Base-by-base conservation (phyloP, 768 basidiomycete genomes). In the Mycena indigotica region DNA sequence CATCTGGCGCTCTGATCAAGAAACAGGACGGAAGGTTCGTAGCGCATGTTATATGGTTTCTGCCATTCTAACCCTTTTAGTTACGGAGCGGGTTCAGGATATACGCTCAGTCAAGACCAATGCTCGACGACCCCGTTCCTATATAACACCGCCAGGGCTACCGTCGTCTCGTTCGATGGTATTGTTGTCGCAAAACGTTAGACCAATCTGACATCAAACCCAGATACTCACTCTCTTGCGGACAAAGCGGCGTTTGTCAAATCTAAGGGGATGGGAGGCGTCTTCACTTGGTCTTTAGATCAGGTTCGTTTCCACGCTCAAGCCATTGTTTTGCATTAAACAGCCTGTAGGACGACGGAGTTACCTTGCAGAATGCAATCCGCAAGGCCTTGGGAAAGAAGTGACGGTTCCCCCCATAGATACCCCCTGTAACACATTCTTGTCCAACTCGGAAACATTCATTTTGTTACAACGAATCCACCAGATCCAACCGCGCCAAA, bases 151-250 rank as follows among this genome's bases (percentile, higher is more conserved):
- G 62, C 71, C 8, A 74, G 74, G 53, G 70, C 69, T 38, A 82
- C 81, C 10, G 82, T 89, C 48, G 80, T 89, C 51, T 87, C 84
- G 0, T 91, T 87, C 69, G 87, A 91, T 66, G 87, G 84, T 63
- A 76, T 67, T 76, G 12, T 19, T 73, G 81, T 41, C 26, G 12
- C 44, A 10, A 10, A 16, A 3, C 2, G 17, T 5, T 23, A 15
- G 16, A 35, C 26, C 17, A 48, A n/a, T 49, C 17, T 8, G 25
- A 16, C 39, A n/a, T n/a, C n/a, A n/a, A n/a, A n/a, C n/a, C n/a
- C n/a, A 66, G 65, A 80, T 58, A 75, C 77, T 15, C 73, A 58
- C 52, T 77, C 75, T 49, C 66, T 79, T 24, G 74, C 67, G 8
- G 65, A 82, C 71, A 89, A 89, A 67, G 83, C 81, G 3, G 72